phyloP scores from a whole-genome alignment of 2,329 filamentous ascomycete genomes.

The Fusarium mangiferae region DNA sequence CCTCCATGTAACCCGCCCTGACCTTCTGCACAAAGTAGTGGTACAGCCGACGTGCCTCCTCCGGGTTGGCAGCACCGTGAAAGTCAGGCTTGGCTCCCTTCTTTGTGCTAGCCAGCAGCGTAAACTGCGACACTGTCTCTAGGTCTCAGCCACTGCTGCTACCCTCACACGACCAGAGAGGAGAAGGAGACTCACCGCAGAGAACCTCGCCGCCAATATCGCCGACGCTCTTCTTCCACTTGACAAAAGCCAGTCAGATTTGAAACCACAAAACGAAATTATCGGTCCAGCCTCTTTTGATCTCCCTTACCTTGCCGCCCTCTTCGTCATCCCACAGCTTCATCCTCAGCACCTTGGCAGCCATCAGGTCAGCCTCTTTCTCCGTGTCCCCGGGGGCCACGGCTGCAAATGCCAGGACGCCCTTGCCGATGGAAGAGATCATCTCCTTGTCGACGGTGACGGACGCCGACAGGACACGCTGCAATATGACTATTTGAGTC shows the following conservation, averaged over 20 bases:
- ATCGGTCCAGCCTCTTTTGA: not conserved
- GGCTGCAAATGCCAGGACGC: constrained; percentile 89
- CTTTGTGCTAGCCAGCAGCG: constrained; percentile 89
- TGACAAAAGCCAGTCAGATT: constrained; percentile 15
- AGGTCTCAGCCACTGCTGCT: constrained; percentile 1
- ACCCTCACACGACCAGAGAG: not conserved
- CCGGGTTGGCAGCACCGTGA: constrained; percentile 82
- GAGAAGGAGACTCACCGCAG: constrained; percentile 71
- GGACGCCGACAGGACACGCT: constrained; percentile 93
- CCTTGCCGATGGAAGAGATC: constrained; percentile 90
- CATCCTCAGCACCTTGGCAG: constrained; percentile 87
- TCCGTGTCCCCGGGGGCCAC: constrained; percentile 90
- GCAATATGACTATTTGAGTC: constrained; percentile 78
- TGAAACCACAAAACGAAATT: not conserved
- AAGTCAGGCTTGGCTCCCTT: constrained; percentile 97
- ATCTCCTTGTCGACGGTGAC: constrained; percentile 93
- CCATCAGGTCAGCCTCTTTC: constrained; percentile 86
- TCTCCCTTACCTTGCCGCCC: constrained; percentile 67
- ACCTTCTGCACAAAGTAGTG: constrained; percentile 84
- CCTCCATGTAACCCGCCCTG: constrained; percentile 73
- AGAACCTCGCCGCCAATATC: constrained; percentile 92
- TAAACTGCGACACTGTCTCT: constrained; percentile 93
- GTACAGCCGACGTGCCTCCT: constrained; percentile 84
- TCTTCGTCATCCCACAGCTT: constrained; percentile 89
- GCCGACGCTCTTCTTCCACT: constrained; percentile 92